Percentiles rank a stretch among this genome's conserved stretches.
Conservation (phyloP, 2,329 filamentous ascomycete genomes). For the Aurifilum marmelostoma region DNA sequence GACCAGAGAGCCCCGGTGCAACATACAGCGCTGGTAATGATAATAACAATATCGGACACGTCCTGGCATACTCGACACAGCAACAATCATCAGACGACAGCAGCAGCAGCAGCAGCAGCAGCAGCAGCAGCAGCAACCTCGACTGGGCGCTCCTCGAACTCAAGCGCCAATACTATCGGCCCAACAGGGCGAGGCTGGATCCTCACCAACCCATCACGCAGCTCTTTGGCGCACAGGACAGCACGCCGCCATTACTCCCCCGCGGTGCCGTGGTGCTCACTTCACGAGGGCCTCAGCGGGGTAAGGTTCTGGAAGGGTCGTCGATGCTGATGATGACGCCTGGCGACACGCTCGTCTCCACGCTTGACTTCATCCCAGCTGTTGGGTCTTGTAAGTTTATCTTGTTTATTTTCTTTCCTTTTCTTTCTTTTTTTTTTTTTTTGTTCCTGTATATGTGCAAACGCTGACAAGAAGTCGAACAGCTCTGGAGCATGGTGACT, state of each 20-base stretch:
- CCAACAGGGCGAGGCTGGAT: not conserved
- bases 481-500: not conserved
- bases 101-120: no score
- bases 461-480: no score
- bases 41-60: not conserved
- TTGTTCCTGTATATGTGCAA: no score
- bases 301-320: not conserved
- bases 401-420: no score
- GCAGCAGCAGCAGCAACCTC: no score
- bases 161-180: not conserved
- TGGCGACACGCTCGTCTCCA: not conserved
- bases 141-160: slow-evolving; percentile 13
- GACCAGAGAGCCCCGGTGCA: not conserved
- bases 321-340: slow-evolving; percentile 6
- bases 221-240: not conserved
- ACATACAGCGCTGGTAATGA: not conserved
- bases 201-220: not conserved
- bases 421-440: no score
- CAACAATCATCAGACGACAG: not conserved
- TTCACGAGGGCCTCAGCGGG: not conserved
- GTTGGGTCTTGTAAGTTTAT: not conserved
- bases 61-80: not conserved
- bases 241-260: not conserved
- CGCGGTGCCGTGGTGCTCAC: not conserved
- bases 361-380: not conserved